Conservation (phyloP, 2,329 filamentous ascomycete genomes). For the Aspergillus pseudonomiae region DNA sequence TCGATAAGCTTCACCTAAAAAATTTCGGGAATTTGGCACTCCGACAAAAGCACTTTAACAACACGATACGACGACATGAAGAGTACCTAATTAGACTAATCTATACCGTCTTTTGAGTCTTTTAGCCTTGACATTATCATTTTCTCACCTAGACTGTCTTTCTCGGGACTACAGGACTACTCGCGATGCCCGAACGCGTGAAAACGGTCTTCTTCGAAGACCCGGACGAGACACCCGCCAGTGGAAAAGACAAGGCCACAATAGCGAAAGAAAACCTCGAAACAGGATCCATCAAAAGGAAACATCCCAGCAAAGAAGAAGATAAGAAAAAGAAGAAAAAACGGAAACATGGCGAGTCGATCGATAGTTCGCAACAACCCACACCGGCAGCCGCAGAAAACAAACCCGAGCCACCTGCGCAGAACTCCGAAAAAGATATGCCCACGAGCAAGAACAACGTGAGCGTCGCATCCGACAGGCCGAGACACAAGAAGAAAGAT, state of each 20-base stretch:
- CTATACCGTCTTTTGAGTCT: too few relatives aligned
- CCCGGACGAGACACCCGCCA: slow-evolving; percentile 32
- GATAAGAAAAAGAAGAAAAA: slow-evolving; percentile 32
- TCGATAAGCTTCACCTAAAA: slow-evolving; percentile 33
- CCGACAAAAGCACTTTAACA: slow-evolving; percentile 10
- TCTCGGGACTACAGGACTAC: neutral
- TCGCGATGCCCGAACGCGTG: slow-evolving; percentile 47
- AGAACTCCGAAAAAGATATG: neutral
- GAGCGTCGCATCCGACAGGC: slow-evolving; percentile 1
- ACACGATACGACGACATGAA: neutral
- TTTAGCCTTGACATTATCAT: neutral
- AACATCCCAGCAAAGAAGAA: slow-evolving; percentile 11
- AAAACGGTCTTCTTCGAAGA: slow-evolving; percentile 45
- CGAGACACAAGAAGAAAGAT: slow-evolving; percentile 7
- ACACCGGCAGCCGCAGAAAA: slow-evolving; percentile 12
- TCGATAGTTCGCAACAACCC: slow-evolving; percentile 8
- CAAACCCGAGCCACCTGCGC: slow-evolving; percentile 3
- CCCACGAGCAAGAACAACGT: neutral
- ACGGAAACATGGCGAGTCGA: slow-evolving; percentile 33
- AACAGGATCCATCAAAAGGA: slow-evolving; percentile 15
- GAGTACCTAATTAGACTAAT: neutral
- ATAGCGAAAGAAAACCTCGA: slow-evolving; percentile 3
- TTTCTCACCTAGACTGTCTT: neutral
- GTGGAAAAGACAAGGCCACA: slow-evolving; percentile 12
- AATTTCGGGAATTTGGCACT: slow-evolving; percentile 24